phyloP scores from a whole-genome alignment of 2,329 filamentous ascomycete species.

The Diaporthe destruens region DNA sequence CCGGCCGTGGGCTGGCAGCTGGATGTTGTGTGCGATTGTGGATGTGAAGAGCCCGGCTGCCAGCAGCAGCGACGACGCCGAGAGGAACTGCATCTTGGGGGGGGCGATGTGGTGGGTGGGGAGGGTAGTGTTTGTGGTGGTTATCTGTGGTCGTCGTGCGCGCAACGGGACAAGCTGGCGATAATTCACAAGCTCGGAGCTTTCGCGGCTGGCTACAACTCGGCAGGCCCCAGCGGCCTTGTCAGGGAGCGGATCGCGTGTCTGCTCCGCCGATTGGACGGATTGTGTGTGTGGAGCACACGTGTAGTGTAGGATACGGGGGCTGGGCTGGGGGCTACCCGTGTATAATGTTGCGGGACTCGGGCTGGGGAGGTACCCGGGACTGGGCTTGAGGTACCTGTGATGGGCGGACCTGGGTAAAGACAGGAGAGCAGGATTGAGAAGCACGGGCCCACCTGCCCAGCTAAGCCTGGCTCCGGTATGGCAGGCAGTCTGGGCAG shows the following conservation, averaged over 20 bases:
- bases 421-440: conserved; percentile 22
- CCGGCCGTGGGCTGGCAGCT: conserved; percentile 89
- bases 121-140: conserved; percentile 32
- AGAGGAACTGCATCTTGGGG: conserved; percentile 57
- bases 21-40: conserved; percentile 91
- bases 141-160: conserved; percentile 35
- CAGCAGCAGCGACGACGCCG: conserved; percentile 55
- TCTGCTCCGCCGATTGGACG: conserved; percentile 29
- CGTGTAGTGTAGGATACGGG: conserved; percentile 20
- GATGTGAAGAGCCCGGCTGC: conserved; percentile 69
- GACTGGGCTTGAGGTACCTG: conserved; percentile 26
- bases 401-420: not conserved
- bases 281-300: conserved; percentile 9
- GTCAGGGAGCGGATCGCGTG: conserved; percentile 31
- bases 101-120: conserved; percentile 40
- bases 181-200: conserved; percentile 40
- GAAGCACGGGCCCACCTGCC: conserved; percentile 30
- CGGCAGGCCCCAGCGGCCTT: conserved; percentile 35
- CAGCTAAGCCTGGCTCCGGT: not conserved
- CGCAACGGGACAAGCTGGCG: conserved; percentile 41
- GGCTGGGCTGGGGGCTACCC: conserved; percentile 27
- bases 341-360: too few species aligned
- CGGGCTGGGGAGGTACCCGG: not conserved
- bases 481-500: not conserved
- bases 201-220: conserved; percentile 34